Percentiles rank a stretch among this genome's conserved stretches.
phyloP scores from a whole-genome alignment of 257 asterid species.

The Avicennia marina region DNA sequence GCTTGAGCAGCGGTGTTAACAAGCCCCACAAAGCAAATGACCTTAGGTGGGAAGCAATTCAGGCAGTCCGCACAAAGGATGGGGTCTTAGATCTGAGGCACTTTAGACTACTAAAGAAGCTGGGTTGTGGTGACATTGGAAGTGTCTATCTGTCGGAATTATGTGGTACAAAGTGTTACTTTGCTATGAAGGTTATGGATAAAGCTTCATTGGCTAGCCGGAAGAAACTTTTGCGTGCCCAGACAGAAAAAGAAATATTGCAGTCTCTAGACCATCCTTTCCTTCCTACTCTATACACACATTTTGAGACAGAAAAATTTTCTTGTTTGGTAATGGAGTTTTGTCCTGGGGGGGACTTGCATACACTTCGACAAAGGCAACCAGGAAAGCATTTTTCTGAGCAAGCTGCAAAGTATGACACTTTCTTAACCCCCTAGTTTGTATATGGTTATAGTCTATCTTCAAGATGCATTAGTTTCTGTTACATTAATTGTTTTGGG shows the following conservation, averaged over 20 bases:
- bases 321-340: conserved; percentile 56
- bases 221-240: conserved; percentile 47
- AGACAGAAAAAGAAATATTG: conserved; percentile 47
- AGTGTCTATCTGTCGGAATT: conserved; percentile 46
- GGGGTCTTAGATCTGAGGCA: conserved; percentile 43
- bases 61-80: conserved; percentile 35
- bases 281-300: conserved; percentile 40
- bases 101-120: conserved; percentile 42
- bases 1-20: conserved; percentile 43
- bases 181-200: conserved; percentile 54
- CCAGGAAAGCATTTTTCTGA: conserved; percentile 49
- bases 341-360: conserved; percentile 54
- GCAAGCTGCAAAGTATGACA: conserved; percentile 46
- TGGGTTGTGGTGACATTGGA: conserved; percentile 56
- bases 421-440: conserved; percentile 4
- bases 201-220: conserved; percentile 44
- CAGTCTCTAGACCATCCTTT: conserved; percentile 49
- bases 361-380: conserved; percentile 44
- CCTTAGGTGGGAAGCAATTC: conserved; percentile 51
- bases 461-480: conserved; percentile 5
- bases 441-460: background rate
- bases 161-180: conserved; percentile 46
- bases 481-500: background rate
- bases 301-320: conserved; percentile 45
- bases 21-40: conserved; percentile 51